Percentiles rank a stretch among this genome's conserved stretches.
These are phyloP conservation scores for Spathaspora girioi DNA, from an alignment of 805 yeast species.

Conservation along the genomic window DNA sequence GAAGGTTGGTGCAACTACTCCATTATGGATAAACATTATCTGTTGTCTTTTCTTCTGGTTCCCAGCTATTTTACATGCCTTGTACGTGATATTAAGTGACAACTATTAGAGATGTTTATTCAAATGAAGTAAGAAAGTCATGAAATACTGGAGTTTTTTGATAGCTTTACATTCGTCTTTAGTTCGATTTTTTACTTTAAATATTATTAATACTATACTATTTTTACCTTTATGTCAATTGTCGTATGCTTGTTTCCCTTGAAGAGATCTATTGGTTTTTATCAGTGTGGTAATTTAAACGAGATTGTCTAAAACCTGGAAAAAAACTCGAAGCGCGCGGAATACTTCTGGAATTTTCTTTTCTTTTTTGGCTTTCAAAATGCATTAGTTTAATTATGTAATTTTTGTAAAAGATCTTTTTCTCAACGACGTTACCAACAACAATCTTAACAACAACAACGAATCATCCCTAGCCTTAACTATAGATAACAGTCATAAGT, in stretches of 20 bases:
- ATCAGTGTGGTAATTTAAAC: no score
- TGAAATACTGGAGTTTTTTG: neutral
- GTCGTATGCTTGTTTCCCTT: neutral
- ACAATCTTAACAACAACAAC: no score
- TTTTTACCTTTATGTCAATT: neutral
- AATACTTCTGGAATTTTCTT: no score
- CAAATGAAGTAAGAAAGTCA: neutral
- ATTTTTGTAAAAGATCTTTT: no score
- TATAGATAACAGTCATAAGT: no score
- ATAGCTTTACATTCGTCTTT: neutral
- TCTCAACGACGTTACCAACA: no score
- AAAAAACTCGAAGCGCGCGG: no score
- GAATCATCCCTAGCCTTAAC: no score
- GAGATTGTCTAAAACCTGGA: no score
- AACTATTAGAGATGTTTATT: conserved; percentile 8
- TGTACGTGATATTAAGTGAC: conserved; percentile 51
- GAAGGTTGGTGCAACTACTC: conserved; percentile 62
- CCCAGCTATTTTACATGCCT: conserved; percentile 79
- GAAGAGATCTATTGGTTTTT: no score
- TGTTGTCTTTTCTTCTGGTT: conserved; percentile 63
- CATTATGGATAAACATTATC: conserved; percentile 60
- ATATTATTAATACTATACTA: neutral
- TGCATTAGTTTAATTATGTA: no score
- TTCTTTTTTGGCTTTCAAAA: no score
- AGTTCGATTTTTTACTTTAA: neutral